Conservation (phyloP, 495 filamentous ascomycete genomes). For the Trypethelium eluteriae region DNA sequence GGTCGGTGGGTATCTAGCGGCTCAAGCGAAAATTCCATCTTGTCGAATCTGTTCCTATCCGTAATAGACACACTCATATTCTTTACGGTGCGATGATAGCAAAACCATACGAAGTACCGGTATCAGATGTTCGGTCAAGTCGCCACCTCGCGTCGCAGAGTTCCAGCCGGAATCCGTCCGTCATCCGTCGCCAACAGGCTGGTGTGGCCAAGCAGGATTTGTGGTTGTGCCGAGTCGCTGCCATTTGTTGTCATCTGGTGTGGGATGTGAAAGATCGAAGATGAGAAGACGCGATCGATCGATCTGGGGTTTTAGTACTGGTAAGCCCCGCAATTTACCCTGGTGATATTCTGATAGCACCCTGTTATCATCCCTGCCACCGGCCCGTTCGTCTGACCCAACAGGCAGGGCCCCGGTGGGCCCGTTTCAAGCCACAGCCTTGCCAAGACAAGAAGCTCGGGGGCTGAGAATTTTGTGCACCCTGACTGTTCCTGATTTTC, state of each 20-base stretch:
- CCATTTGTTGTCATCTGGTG: background rate
- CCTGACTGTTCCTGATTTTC: background rate
- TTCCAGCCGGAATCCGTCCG: background rate
- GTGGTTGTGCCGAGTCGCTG: too few relatives aligned
- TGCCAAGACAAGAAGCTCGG: background rate
- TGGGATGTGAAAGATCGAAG: slow-evolving; percentile 1
- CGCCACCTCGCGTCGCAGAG: background rate
- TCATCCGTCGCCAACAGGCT: background rate
- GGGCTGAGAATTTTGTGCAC: background rate
- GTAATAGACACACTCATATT: too few relatives aligned
- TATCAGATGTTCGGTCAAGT: background rate
- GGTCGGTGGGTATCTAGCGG: background rate
- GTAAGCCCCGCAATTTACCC: background rate
- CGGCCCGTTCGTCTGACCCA: background rate
- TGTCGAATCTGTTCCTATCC: too few relatives aligned
- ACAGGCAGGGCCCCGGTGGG: background rate
- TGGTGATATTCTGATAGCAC: background rate
- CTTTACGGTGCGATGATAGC: too few relatives aligned
- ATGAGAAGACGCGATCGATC: background rate
- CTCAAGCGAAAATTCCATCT: background rate
- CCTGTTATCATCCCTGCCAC: background rate
- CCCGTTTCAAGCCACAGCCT: slow-evolving; percentile 12
- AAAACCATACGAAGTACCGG: too few relatives aligned
- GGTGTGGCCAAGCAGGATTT: too few relatives aligned
- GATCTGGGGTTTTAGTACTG: background rate